Evolutionary conservation across 192 early-diverging fungal species (phyloP).

Genomic region (Umbelopsis vinacea): DNA sequence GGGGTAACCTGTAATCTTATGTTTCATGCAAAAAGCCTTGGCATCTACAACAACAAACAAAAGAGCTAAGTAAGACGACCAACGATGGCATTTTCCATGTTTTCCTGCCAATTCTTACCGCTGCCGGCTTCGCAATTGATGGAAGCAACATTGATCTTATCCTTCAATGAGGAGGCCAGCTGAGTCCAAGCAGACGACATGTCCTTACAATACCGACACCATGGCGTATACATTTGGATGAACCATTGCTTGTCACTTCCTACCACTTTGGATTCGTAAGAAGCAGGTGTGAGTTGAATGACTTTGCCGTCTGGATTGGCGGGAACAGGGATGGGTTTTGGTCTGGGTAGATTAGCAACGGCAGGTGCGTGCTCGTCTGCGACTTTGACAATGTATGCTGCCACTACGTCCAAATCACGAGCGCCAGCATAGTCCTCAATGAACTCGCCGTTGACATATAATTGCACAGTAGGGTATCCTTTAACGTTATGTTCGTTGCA

Average conservation of each 20-base stretch:
- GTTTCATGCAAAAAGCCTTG: constrained; percentile 59
- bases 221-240: constrained; percentile 88
- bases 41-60: neutral
- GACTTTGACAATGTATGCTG: constrained; percentile 21
- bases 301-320: constrained; percentile 9
- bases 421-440: constrained; percentile 15
- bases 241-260: constrained; percentile 59
- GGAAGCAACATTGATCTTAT: constrained; percentile 79
- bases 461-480: constrained; percentile 63
- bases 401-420: constrained; percentile 19
- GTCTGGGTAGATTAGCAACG: constrained; percentile 10
- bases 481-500: constrained; percentile 63
- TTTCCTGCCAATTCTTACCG: constrained; percentile 20
- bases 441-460: constrained; percentile 47
- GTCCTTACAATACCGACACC: constrained; percentile 83
- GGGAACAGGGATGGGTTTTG: constrained; percentile 22
- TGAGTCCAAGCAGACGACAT: constrained; percentile 82
- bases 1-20: constrained; percentile 79
- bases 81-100: no score
- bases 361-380: constrained; percentile 2
- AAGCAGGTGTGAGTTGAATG: neutral
- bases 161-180: constrained; percentile 64
- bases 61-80: neutral
- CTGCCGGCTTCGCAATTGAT: constrained; percentile 83
- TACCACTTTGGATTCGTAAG: constrained; percentile 6